Evolutionary conservation across 148 eudicot species (phyloP), one percentile per base, ranked within the genome.

Genomic region (Dianthus caryophyllus): DNA sequence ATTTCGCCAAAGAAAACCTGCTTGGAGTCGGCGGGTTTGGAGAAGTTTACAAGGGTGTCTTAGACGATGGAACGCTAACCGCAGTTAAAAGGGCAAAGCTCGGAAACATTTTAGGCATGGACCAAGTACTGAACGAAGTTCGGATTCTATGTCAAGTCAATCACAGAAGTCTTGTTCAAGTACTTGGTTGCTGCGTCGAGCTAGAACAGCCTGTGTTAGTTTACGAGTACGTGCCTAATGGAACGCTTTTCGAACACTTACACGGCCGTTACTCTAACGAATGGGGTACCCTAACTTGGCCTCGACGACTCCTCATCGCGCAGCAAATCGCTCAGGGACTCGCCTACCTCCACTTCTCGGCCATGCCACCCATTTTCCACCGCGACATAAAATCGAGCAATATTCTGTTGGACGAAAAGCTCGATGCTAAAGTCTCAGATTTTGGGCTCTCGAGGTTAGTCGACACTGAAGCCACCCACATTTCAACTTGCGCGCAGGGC

Each of bases 111-210:
- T 73, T 71, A 25, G 84, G 81, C 62, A 82, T 80, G 30, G 74
- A 70, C 50, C 87, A 84, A 62, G 83, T 86, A 72, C 83, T 86
- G 25, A 86, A 86, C 33, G 90, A 86, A 74, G 87, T 86, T 29
- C 68, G 85, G 24, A 81, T 86, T 61, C 80, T 86, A 0, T 83
- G 85, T 61, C 91, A 86, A 65, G 87, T 86, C 31, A 86, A 86
- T 73, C 91, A 86, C 61, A 46, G 84, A 26, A 76, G 72, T 62
- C 80, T 84, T 2, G 87, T 86, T 2, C 73, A 72, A 64, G 61
- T 81, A 43, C 79, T 83, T 17, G 90, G 90, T 24, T 86, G 87
- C 58, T 81, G 85, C 21, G 80, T 83, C 12, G 90, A 85, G 41
- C 77, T 85, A 0, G 77, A 79, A 43, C 78, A 80, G 65, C 90